These are phyloP conservation scores for Kluyveromyces starmeri DNA, from an alignment of 805 yeast genomes.

Conservation along the genomic window DNA sequence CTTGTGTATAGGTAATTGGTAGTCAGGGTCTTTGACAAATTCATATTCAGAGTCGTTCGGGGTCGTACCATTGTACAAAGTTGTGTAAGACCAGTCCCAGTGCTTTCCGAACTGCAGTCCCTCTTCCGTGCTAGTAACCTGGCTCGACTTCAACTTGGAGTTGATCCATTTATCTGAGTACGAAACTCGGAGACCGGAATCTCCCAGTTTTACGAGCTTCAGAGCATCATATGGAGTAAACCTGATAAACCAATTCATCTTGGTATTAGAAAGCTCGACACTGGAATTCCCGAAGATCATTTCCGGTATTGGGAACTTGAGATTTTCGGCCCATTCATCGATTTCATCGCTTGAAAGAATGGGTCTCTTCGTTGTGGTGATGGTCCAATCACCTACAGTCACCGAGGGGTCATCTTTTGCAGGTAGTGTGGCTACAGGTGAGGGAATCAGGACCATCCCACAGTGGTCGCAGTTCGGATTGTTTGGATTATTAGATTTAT, in stretches of 20 bases:
- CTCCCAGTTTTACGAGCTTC: slow-evolving; percentile 40
- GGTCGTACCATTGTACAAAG: slow-evolving; percentile 59
- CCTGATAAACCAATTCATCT: slow-evolving; percentile 38
- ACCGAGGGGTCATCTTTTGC: slow-evolving; percentile 61
- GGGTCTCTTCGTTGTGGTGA: slow-evolving; percentile 65
- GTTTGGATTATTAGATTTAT: slow-evolving; percentile 26
- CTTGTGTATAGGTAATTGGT: slow-evolving; percentile 58
- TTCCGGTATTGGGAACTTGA: slow-evolving; percentile 83
- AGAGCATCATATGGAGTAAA: slow-evolving; percentile 73
- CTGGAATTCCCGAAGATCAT: slow-evolving; percentile 90
- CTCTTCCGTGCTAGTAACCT: slow-evolving; percentile 30
- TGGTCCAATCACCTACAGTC: slow-evolving; percentile 63
- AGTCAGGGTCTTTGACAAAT: slow-evolving; percentile 25
- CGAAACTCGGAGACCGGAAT: slow-evolving; percentile 61
- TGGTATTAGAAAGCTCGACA: slow-evolving; percentile 41
- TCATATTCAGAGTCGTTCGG: slow-evolving; percentile 2
- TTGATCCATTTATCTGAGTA: slow-evolving; percentile 79
- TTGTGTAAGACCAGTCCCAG: slow-evolving; percentile 94
- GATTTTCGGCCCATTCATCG: slow-evolving; percentile 49
- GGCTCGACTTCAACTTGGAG: slow-evolving; percentile 30
- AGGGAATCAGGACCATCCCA: slow-evolving; percentile 68
- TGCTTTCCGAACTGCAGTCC: slow-evolving; percentile 63
- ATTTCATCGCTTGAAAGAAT: slow-evolving; percentile 68
- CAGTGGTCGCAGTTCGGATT: slow-evolving; percentile 52
- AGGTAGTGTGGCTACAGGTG: slow-evolving; percentile 61